These are phyloP conservation scores for Leishmania major DNA, from an alignment of 208 protist genomes.

Conservation along the genomic window DNA sequence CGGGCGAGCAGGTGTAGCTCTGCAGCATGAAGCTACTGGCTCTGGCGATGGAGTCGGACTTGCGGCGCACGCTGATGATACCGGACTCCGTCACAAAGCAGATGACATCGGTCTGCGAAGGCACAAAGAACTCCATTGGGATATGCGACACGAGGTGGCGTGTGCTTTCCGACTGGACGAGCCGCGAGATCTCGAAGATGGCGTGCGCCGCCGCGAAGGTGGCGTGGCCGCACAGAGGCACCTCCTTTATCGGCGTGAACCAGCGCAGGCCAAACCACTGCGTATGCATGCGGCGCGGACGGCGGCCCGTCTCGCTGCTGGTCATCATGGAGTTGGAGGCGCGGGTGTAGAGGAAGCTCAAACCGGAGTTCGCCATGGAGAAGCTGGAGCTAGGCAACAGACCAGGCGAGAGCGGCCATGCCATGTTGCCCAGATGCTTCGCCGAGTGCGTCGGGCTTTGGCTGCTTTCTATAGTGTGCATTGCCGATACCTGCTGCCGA, in stretches of 20 bases:
- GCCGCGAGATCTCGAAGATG: constrained; percentile 62
- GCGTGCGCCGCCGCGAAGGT: constrained; percentile 76
- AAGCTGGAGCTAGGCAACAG: constrained; percentile 55
- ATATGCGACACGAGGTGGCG: constrained; percentile 48
- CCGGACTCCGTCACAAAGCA: constrained; percentile 63
- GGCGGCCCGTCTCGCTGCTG: constrained; percentile 25
- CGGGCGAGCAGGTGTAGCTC: constrained; percentile 32
- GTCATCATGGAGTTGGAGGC: constrained; percentile 25
- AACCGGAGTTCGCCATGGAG: constrained; percentile 48
- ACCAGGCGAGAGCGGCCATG: constrained; percentile 31
- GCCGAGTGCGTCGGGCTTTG: constrained; percentile 5
- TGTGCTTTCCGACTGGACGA: constrained; percentile 40
- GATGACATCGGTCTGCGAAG: constrained; percentile 55
- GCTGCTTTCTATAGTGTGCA: neutral
- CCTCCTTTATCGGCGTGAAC: constrained; percentile 72
- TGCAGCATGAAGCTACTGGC: constrained; percentile 22
- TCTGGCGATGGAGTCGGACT: constrained; percentile 3
- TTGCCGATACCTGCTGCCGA: neutral
- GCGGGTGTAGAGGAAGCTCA: constrained; percentile 47
- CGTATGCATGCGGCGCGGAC: constrained; percentile 53
- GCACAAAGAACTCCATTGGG: constrained; percentile 63
- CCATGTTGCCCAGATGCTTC: constrained; percentile 8
- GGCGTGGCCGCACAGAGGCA: constrained; percentile 73
- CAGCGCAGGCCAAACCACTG: constrained; percentile 83
- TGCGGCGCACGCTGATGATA: constrained; percentile 55